A percentile compares a stretch with the other conserved stretches of the same genome.
These are phyloP conservation scores for Globisporangium spinosum DNA, from an alignment of 352 stramenopile species.

Conservation along the genomic window DNA sequence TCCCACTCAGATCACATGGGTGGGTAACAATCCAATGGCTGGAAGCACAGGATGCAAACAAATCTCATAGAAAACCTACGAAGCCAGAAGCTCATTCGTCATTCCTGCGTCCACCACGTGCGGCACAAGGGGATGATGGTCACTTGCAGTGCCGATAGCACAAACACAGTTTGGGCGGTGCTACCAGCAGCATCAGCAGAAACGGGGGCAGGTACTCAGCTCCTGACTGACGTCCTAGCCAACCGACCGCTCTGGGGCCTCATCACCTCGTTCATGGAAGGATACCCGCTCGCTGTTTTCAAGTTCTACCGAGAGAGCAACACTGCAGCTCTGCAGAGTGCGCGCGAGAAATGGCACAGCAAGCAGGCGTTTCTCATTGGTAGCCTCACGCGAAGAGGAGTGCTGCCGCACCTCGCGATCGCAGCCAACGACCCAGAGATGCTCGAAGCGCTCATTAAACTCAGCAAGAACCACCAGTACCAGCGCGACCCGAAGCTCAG, in stretches of 20 bases:
- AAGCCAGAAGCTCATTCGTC: too few species aligned
- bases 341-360: not conserved
- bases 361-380: not conserved
- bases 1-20: too few species aligned
- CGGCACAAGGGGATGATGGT: too few species aligned
- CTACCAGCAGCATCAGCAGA: too few species aligned
- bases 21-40: too few species aligned
- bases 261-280: not conserved
- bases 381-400: not conserved
- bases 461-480: not conserved
- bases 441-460: not conserved
- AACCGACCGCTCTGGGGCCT: not conserved
- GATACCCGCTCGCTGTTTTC: not conserved
- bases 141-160: too few species aligned
- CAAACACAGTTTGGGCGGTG: too few species aligned
- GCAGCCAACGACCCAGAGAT: slow-evolving; percentile 2
- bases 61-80: too few species aligned
- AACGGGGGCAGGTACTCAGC: too few species aligned
- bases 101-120: too few species aligned
- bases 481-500: not conserved
- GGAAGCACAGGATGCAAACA: too few species aligned
- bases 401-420: slow-evolving; percentile 13
- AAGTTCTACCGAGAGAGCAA: not conserved
- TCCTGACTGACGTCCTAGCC: not conserved
- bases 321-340: not conserved